phyloP scores from a whole-genome alignment of 2,329 filamentous ascomycete genomes.

The Neonectria neomacrospora region DNA sequence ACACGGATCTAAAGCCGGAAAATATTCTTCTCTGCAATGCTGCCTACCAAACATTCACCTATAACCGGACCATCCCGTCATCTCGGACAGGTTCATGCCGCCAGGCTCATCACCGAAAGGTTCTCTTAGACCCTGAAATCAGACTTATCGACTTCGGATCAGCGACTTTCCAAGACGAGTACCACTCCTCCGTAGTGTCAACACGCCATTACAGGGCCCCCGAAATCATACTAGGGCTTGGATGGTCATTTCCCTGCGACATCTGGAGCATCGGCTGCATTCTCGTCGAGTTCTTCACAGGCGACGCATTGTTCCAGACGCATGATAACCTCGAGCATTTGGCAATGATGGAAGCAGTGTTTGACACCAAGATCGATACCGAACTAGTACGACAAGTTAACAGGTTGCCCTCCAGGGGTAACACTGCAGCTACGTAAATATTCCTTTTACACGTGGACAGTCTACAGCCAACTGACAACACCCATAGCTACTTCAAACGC shows the following conservation, averaged over 20 bases:
- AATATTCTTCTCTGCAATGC: conserved; percentile 75
- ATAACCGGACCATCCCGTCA: conserved; percentile 75
- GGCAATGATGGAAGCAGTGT: conserved; percentile 80
- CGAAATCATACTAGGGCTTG: conserved; percentile 76
- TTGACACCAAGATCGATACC: conserved; percentile 68
- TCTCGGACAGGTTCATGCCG: conserved; percentile 69
- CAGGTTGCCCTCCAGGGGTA: conserved; percentile 66
- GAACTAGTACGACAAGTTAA: conserved; percentile 62
- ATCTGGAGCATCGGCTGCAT: conserved; percentile 81
- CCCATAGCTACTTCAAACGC: conserved; percentile 71
- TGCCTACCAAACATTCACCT: conserved; percentile 75
- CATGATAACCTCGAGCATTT: conserved; percentile 78
- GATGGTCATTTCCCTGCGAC: conserved; percentile 77
- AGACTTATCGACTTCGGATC: conserved; percentile 78
- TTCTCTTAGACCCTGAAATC: conserved; percentile 76
- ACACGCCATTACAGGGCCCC: conserved; percentile 76
- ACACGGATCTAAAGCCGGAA: conserved; percentile 82
- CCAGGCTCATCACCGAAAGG: conserved; percentile 70
- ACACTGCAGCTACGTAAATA: conserved; percentile 70
- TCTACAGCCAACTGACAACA: conserved; percentile 40
- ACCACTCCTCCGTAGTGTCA: conserved; percentile 77
- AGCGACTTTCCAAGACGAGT: conserved; percentile 78
- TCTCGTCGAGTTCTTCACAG: conserved; percentile 77
- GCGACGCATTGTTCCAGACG: conserved; percentile 77
- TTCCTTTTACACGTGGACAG: background rate